phyloP scores from a whole-genome alignment of 1,284 basidiomycete genomes.

The Melampsora abietis-canadensis region DNA sequence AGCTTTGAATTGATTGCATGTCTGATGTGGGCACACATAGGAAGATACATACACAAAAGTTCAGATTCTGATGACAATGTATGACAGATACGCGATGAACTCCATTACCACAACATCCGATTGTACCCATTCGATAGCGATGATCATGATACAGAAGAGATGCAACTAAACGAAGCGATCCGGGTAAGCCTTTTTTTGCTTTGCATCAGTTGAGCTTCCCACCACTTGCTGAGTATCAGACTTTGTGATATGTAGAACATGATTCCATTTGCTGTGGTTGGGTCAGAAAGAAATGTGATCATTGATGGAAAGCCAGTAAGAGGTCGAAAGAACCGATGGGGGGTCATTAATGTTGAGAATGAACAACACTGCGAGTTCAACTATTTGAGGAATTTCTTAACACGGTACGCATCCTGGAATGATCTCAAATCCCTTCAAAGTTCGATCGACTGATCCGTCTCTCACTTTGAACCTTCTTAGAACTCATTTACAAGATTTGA shows the following conservation, averaged over 20 bases:
- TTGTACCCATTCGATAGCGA: constrained; percentile 96
- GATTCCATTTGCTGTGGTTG: constrained; percentile 94
- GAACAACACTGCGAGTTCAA: constrained; percentile 97
- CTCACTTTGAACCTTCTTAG: constrained; percentile 54
- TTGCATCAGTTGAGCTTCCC: background rate
- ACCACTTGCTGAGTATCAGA: constrained; percentile 13
- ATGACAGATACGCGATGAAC: constrained; percentile 79
- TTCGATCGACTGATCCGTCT: background rate
- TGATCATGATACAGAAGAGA: constrained; percentile 81
- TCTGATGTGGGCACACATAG: background rate
- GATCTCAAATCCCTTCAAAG: constrained; percentile 15
- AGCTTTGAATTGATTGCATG: background rate
- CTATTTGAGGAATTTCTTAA: constrained; percentile 93
- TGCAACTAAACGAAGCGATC: constrained; percentile 84
- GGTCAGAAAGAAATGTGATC: constrained; percentile 87
- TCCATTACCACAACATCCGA: constrained; percentile 87
- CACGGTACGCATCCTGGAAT: constrained; percentile 60
- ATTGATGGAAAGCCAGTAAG: constrained; percentile 93
- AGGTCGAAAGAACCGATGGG: constrained; percentile 95
- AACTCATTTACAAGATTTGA: constrained; percentile 95
- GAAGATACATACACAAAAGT: background rate
- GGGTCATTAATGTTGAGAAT: constrained; percentile 95
- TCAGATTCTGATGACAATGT: background rate
- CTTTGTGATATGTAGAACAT: constrained; percentile 62
- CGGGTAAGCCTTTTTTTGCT: constrained; percentile 61